Conservation (phyloP, 305 asterid species). For the Fraxinus sp. region DNA sequence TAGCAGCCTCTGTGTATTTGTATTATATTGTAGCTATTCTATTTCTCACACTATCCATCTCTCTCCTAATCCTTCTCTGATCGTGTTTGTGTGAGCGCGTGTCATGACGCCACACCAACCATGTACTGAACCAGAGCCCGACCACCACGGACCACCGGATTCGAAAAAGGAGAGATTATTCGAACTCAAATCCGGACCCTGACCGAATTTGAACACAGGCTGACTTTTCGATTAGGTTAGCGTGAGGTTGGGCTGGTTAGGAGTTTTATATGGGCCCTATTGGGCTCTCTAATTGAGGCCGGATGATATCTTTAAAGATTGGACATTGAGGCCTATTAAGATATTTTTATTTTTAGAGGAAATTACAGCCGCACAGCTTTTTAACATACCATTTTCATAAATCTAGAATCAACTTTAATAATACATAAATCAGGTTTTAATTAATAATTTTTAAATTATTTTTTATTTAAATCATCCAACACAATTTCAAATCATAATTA, state of each 20-base stretch:
- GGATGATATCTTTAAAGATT: background rate
- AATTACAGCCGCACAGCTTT: no score
- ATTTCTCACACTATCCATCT: background rate
- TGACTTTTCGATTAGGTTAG: background rate
- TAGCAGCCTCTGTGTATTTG: background rate
- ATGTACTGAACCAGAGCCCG: background rate
- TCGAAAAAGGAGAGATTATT: background rate
- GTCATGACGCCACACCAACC: background rate
- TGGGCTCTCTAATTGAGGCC: background rate
- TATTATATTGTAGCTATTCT: background rate
- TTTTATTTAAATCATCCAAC: no score
- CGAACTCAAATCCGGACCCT: background rate
- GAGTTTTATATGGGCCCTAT: background rate
- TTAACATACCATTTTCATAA: no score
- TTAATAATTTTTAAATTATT: no score
- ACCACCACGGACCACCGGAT: background rate
- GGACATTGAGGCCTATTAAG: background rate
- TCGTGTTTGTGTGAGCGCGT: background rate
- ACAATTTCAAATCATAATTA: no score
- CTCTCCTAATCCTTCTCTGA: background rate
- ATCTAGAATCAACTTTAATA: no score
- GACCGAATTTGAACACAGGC: background rate
- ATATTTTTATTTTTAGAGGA: no score
- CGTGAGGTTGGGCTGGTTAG: background rate
- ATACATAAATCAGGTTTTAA: no score